These are phyloP conservation scores for Veloboletus limbatus DNA, from an alignment of 1,284 basidiomycete species.

Conservation along the genomic window DNA sequence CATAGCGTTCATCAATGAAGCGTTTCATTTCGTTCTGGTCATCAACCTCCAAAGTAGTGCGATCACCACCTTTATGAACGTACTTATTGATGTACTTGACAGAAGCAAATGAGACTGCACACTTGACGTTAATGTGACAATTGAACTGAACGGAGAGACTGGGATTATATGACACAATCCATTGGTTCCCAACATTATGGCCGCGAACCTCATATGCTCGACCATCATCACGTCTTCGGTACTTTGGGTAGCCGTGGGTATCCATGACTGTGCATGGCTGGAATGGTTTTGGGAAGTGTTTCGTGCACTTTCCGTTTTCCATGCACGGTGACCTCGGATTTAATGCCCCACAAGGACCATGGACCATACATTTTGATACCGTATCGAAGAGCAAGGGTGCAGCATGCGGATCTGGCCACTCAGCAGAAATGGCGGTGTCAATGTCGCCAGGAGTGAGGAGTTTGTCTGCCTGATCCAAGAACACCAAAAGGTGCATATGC, in stretches of 20 bases:
- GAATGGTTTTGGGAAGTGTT: background rate
- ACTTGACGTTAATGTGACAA: constrained; percentile 49
- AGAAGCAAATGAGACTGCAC: constrained; percentile 20
- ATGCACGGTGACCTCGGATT: too few relatives aligned
- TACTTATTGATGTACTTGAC: constrained; percentile 43
- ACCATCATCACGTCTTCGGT: background rate
- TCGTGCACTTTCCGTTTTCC: background rate
- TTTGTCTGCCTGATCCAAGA: constrained; percentile 33
- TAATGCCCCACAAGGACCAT: background rate
- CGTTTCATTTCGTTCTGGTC: constrained; percentile 4
- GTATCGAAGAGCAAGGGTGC: background rate
- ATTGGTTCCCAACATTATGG: background rate
- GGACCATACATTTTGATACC: background rate
- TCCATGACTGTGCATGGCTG: background rate
- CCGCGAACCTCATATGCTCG: background rate
- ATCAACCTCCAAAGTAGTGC: constrained; percentile 17
- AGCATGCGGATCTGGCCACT: constrained; percentile 37
- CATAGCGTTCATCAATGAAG: constrained; percentile 7
- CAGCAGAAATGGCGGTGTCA: constrained; percentile 41
- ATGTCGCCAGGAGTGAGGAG: constrained; percentile 36
- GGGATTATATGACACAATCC: background rate
- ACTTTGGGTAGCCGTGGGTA: background rate
- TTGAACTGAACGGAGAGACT: constrained; percentile 20
- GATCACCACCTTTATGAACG: constrained; percentile 40
- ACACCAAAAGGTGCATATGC: constrained; percentile 46